phyloP scores from a whole-genome alignment of 164 flowering plant genomes.

The Aristolochia californica region DNA sequence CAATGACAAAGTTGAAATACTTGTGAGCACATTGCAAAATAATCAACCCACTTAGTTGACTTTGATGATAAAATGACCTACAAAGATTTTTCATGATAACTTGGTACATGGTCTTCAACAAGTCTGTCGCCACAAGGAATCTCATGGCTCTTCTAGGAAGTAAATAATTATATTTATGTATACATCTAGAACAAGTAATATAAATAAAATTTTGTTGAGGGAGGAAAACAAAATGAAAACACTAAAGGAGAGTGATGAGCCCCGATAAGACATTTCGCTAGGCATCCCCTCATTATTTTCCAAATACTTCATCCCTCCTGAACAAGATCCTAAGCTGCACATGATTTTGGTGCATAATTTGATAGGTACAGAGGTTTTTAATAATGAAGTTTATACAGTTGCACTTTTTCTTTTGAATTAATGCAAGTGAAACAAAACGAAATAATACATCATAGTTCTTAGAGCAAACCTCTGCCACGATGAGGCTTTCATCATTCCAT shows the following conservation, averaged over 20 bases:
- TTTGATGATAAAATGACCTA: conserved; percentile 70
- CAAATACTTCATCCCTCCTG: too few relatives aligned
- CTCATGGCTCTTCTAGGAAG: conserved; percentile 78
- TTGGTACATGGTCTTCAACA: conserved; percentile 66
- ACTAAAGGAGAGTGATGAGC: too few relatives aligned
- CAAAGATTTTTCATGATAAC: conserved; percentile 31
- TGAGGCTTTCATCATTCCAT: conserved; percentile 48
- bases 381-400: too few relatives aligned
- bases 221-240: too few relatives aligned
- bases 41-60: conserved; percentile 42
- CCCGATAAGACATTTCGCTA: too few relatives aligned
- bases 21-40: not conserved
- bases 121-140: conserved; percentile 66
- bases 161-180: conserved; percentile 65
- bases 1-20: too few relatives aligned
- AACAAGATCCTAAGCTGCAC: too few relatives aligned
- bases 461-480: conserved; percentile 71
- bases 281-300: too few relatives aligned
- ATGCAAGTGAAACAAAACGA: not conserved
- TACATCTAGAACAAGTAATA: conserved; percentile 36
- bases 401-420: not conserved
- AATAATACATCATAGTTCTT: conserved; percentile 1
- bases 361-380: too few relatives aligned
- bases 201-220: not conserved
- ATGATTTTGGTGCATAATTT: too few relatives aligned